phyloP scores from a whole-genome alignment of 177 flowering plant species.

The Vitis hybrid region DNA sequence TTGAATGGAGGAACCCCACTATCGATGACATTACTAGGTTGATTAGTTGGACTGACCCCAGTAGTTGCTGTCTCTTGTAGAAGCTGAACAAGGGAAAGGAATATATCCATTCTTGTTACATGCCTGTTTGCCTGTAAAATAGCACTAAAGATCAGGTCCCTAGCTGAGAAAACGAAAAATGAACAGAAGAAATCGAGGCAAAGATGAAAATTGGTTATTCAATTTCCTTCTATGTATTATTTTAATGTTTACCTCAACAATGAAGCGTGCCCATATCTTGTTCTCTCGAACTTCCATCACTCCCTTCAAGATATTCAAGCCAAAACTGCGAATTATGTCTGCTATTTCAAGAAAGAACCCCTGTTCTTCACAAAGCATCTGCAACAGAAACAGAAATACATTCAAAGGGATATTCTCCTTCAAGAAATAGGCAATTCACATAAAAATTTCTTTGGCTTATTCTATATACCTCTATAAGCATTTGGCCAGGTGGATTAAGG shows the following conservation, averaged over 20 bases:
- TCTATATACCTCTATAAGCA: conserved; percentile 73
- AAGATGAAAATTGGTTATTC: not conserved
- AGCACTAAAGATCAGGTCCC: not conserved
- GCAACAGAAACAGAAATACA: conserved; percentile 12
- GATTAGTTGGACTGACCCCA: conserved; percentile 24
- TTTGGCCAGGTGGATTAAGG: conserved; percentile 70
- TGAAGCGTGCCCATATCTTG: conserved; percentile 80
- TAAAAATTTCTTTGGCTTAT: conserved; percentile 2
- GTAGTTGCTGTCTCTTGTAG: conserved; percentile 45
- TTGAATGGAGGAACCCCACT: conserved; percentile 26
- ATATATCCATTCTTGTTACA: conserved; percentile 71
- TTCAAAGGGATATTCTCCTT: not conserved
- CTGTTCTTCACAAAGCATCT: conserved; percentile 84
- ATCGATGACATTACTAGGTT: conserved; percentile 22
- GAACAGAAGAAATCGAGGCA: not conserved
- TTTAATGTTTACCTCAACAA: conserved; percentile 59
- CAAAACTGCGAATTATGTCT: conserved; percentile 67
- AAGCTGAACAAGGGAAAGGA: conserved; percentile 68
- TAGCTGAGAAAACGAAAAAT: not conserved
- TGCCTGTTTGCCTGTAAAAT: conserved; percentile 55
- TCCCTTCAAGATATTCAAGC: conserved; percentile 78
- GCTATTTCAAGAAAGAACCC: conserved; percentile 88
- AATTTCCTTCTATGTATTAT: not conserved
- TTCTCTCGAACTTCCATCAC: conserved; percentile 61
- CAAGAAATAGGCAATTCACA: not conserved